Evolutionary conservation across 176 grass and related monocot genomes (phyloP).

Genomic region (Zizania latifolia): DNA sequence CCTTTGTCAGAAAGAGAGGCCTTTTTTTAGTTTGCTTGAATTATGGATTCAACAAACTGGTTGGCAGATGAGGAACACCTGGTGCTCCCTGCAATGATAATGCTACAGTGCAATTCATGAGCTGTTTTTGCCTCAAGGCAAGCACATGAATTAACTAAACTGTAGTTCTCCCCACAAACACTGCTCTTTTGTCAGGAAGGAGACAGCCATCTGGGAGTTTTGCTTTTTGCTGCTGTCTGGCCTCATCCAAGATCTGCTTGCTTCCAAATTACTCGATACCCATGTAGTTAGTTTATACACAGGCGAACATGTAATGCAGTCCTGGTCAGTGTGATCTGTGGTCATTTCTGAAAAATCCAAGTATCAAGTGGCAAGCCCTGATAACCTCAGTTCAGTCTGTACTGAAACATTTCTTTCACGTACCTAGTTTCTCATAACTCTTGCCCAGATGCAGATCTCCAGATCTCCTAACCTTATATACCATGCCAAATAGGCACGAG

Average conservation of each 20-base stretch:
- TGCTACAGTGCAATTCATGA: neutral
- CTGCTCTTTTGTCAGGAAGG: neutral
- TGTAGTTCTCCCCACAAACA: neutral
- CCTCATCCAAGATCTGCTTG: neutral
- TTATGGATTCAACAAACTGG: conserved; percentile 23
- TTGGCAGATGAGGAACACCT: conserved; percentile 2
- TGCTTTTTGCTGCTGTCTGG: conserved; percentile 13
- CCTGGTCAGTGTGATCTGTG: conserved; percentile 1
- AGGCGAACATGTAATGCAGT: neutral
- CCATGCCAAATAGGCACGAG: no score
- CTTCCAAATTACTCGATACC: conserved; percentile 10
- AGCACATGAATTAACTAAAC: neutral
- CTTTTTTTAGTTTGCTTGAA: conserved; percentile 13
- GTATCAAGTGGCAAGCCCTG: neutral
- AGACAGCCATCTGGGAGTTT: neutral
- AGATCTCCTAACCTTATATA: no score
- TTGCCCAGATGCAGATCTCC: neutral
- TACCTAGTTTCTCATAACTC: neutral
- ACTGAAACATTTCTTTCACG: neutral
- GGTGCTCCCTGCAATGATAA: conserved; percentile 9
- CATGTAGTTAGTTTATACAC: neutral
- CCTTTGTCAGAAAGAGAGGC: neutral
- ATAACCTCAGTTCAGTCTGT: neutral
- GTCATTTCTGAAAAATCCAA: neutral
- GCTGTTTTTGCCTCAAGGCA: neutral